phyloP scores from a whole-genome alignment of 2,329 filamentous ascomycete species.

The Trichoderma lentiforme region DNA sequence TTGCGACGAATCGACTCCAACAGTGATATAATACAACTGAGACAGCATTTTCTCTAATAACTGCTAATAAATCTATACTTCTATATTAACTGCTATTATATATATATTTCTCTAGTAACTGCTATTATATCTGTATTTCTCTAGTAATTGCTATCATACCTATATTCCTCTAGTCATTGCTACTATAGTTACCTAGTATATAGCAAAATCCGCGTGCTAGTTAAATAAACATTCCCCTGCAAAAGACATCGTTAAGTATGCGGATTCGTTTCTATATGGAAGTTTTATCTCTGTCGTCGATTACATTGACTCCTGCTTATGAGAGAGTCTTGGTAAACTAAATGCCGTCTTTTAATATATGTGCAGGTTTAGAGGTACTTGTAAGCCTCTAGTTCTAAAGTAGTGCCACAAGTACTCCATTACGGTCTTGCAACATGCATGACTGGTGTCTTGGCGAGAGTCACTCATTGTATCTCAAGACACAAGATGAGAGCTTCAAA shows the following conservation, averaged over 20 bases:
- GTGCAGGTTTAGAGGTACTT: not conserved
- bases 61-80: too few relatives aligned
- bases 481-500: not conserved
- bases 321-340: not conserved
- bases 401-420: not conserved
- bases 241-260: too few relatives aligned
- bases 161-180: too few relatives aligned
- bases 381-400: not conserved
- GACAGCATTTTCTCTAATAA: too few relatives aligned
- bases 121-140: too few relatives aligned
- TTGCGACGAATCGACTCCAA: conserved; percentile 3
- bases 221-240: too few relatives aligned
- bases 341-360: not conserved
- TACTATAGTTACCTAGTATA: too few relatives aligned
- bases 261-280: too few relatives aligned
- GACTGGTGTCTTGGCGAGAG: not conserved
- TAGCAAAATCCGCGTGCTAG: too few relatives aligned
- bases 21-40: not conserved
- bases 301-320: not conserved
- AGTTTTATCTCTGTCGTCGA: not conserved
- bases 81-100: too few relatives aligned
- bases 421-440: not conserved
- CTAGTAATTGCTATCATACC: too few relatives aligned
- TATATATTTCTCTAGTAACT: too few relatives aligned
- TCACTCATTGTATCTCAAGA: not conserved